Percentiles rank a stretch among this genome's conserved stretches.
phyloP scores from a whole-genome alignment of 208 protist genomes.

The Leishmania major region DNA sequence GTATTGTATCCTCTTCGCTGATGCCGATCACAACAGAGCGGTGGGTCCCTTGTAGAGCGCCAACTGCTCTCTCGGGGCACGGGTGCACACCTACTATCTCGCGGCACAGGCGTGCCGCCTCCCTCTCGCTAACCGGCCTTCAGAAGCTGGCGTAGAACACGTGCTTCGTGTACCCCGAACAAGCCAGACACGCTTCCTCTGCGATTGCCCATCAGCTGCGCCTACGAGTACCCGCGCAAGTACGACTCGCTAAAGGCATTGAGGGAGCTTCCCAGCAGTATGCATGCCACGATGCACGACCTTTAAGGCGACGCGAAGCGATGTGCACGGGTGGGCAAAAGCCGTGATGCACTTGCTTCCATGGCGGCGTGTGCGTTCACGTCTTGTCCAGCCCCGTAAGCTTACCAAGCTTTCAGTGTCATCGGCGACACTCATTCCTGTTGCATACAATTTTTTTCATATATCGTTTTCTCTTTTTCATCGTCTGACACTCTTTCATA shows the following conservation, averaged over 20 bases:
- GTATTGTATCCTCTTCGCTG: constrained; percentile 29
- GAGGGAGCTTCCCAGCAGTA: constrained; percentile 21
- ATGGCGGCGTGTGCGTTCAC: neutral
- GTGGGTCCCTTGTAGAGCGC: constrained; percentile 46
- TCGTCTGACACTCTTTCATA: too few species aligned
- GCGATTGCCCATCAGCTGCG: constrained; percentile 68
- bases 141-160: constrained; percentile 48
- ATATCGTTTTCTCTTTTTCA: too few species aligned
- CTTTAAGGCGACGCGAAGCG: constrained; percentile 22
- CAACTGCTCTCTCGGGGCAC: constrained; percentile 58
- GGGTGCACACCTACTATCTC: constrained; percentile 49
- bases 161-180: constrained; percentile 70
- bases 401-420: too few species aligned
- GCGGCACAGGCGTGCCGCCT: constrained; percentile 27
- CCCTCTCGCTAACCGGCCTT: constrained; percentile 33
- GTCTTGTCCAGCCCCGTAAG: neutral
- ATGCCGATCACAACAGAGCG: constrained; percentile 23
- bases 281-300: constrained; percentile 66
- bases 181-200: constrained; percentile 62
- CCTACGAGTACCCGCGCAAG: constrained; percentile 60
- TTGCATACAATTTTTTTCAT: too few species aligned
- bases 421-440: too few species aligned
- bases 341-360: neutral
- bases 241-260: constrained; percentile 35
- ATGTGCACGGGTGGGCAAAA: constrained; percentile 1